phyloP scores from a whole-genome alignment of 139 green algal species.

The Tetraselmis striata region DNA sequence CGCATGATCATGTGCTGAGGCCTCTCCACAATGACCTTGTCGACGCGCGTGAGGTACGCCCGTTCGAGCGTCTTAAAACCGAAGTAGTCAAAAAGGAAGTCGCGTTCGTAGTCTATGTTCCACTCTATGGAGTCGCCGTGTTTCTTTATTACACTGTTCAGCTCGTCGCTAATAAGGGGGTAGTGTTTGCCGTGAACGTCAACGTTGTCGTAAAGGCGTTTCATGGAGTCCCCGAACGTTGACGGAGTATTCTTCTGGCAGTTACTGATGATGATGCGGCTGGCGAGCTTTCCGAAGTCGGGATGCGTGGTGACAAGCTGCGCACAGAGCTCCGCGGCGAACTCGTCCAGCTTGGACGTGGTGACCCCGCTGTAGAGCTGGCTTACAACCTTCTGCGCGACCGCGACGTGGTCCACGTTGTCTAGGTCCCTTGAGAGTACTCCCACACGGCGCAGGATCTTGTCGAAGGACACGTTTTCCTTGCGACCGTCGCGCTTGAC shows the following conservation, averaged over 20 bases:
- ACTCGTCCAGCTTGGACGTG: conserved; percentile 9
- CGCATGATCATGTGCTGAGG: conserved; percentile 41
- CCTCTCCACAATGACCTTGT: conserved; percentile 19
- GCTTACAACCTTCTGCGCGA: too few species aligned
- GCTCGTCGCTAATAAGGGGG: background rate
- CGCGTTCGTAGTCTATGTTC: conserved; percentile 11
- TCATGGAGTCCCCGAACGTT: conserved; percentile 18
- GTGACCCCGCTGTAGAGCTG: conserved; percentile 13
- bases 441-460: too few species aligned
- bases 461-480: too few species aligned
- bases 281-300: conserved; percentile 12
- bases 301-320: background rate
- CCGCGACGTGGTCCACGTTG: too few species aligned
- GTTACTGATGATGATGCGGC: conserved; percentile 17
- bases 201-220: too few species aligned
- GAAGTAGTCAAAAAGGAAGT: conserved; percentile 26
- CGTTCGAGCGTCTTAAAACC: conserved; percentile 24
- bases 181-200: too few species aligned
- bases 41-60: too few species aligned
- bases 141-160: background rate
- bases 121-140: background rate
- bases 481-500: too few species aligned
- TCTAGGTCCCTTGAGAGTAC: too few species aligned
- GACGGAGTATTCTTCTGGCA: conserved; percentile 17
- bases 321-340: conserved; percentile 9